These are phyloP conservation scores for Limnanthes douglasii DNA, from an alignment of 345 rosid species.

Conservation along the genomic window DNA sequence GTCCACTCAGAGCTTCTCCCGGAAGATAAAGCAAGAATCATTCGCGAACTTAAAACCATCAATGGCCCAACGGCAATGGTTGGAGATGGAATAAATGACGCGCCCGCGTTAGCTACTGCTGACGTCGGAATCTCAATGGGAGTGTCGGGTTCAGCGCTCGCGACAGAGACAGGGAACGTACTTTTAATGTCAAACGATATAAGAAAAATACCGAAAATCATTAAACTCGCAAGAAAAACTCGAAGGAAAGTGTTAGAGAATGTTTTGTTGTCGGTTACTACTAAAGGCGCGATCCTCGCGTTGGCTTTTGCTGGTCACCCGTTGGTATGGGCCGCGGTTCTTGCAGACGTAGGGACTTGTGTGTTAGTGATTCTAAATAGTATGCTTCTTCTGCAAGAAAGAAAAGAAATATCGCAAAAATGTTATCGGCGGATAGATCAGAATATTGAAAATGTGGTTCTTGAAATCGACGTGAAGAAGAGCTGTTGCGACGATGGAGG, in stretches of 20 bases:
- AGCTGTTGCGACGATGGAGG: constrained; percentile 1
- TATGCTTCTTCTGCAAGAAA: constrained; percentile 43
- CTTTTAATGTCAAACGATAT: constrained; percentile 83
- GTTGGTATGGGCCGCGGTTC: constrained; percentile 79
- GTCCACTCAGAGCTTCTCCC: constrained; percentile 75
- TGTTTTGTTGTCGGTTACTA: constrained; percentile 38
- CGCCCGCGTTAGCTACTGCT: constrained; percentile 87
- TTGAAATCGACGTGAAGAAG: too few species aligned
- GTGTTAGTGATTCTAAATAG: constrained; percentile 70
- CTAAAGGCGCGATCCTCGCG: constrained; percentile 49
- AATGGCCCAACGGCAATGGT: constrained; percentile 66
- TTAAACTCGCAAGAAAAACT: constrained; percentile 39
- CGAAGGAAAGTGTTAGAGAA: constrained; percentile 58
- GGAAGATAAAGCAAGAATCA: constrained; percentile 44
- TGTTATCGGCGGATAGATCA: too few species aligned
- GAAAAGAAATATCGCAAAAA: constrained; percentile 2
- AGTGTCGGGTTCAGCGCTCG: constrained; percentile 75
- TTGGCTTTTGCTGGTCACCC: constrained; percentile 82
- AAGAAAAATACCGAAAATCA: constrained; percentile 51
- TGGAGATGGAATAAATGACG: constrained; percentile 89
- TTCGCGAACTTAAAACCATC: constrained; percentile 24
- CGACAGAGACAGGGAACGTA: constrained; percentile 66
- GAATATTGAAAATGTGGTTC: too few species aligned
- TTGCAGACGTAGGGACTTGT: constrained; percentile 84
- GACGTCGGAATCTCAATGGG: constrained; percentile 95